Percentiles rank a stretch among this genome's conserved stretches.
phyloP scores from a whole-genome alignment of 2,329 filamentous ascomycete species.

The Hansfordia pulvinata region DNA sequence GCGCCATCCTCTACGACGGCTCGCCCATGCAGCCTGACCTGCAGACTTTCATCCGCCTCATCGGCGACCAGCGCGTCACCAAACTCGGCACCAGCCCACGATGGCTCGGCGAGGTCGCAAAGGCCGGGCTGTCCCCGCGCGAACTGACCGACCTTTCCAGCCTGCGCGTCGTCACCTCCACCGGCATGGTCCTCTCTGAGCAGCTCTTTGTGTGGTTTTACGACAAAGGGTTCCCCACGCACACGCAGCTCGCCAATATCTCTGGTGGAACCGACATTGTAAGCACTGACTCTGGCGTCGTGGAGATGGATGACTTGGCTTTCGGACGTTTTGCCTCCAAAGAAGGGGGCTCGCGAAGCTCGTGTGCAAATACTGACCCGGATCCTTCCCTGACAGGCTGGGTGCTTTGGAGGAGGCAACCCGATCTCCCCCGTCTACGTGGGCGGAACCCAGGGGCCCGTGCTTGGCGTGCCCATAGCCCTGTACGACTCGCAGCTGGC shows the following conservation, averaged over 20 bases:
- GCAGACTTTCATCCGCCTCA: constrained; percentile 46
- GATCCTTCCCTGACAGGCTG: no score
- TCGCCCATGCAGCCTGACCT: constrained; percentile 64
- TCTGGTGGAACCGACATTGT: constrained; percentile 69
- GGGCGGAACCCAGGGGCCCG: constrained; percentile 36
- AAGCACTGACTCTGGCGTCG: no score
- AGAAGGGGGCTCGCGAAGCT: no score
- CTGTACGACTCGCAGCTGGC: constrained; percentile 52
- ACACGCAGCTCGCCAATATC: constrained; percentile 58
- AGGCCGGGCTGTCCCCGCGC: constrained; percentile 46
- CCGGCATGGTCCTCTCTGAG: constrained; percentile 71
- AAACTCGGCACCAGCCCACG: constrained; percentile 64
- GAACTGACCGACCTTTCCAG: constrained; percentile 47
- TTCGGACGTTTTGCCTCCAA: no score
- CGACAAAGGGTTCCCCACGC: constrained; percentile 53
- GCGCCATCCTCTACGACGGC: constrained; percentile 66
- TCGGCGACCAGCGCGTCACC: constrained; percentile 52
- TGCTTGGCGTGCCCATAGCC: constrained; percentile 34
- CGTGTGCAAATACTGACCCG: no score
- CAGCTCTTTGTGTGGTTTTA: constrained; percentile 70
- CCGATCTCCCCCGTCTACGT: constrained; percentile 53
- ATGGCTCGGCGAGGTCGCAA: constrained; percentile 62
- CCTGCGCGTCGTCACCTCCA: constrained; percentile 51
- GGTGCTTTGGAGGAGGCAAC: constrained; percentile 52
- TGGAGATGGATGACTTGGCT: no score